These are phyloP conservation scores for Naegleria gruberi DNA, from an alignment of 208 protist species.

Conservation along the genomic window DNA sequence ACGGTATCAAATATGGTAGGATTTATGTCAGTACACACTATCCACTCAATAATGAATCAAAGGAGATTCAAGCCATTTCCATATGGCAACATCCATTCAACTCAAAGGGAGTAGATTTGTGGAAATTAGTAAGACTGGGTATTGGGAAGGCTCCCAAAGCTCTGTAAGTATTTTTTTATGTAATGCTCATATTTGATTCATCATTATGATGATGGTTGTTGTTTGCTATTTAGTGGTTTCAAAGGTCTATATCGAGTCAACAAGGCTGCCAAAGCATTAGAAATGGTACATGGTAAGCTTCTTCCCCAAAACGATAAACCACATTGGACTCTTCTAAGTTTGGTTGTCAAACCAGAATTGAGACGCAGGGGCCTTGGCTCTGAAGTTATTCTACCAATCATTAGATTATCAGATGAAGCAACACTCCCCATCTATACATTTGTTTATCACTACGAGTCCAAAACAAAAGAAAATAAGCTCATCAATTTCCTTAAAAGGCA, in stretches of 20 bases:
- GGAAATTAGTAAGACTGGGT: not conserved
- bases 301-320: not conserved
- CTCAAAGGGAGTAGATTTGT: not conserved
- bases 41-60: not conserved
- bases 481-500: not conserved
- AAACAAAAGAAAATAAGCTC: not conserved
- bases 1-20: not conserved
- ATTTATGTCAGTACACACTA: not conserved
- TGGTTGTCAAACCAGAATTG: not conserved
- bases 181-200: not conserved
- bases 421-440: not conserved
- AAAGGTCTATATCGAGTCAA: not conserved
- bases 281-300: not conserved
- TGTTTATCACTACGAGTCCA: not conserved
- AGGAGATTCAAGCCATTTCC: not conserved
- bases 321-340: not conserved
- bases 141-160: not conserved
- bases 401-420: not conserved
- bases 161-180: not conserved
- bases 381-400: not conserved
- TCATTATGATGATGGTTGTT: not conserved
- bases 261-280: not conserved
- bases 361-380: not conserved
- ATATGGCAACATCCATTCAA: not conserved
- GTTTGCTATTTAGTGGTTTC: not conserved